These are phyloP conservation scores for Trichosporon inkin DNA, from an alignment of 1,284 basidiomycete genomes.

Conservation along the genomic window DNA sequence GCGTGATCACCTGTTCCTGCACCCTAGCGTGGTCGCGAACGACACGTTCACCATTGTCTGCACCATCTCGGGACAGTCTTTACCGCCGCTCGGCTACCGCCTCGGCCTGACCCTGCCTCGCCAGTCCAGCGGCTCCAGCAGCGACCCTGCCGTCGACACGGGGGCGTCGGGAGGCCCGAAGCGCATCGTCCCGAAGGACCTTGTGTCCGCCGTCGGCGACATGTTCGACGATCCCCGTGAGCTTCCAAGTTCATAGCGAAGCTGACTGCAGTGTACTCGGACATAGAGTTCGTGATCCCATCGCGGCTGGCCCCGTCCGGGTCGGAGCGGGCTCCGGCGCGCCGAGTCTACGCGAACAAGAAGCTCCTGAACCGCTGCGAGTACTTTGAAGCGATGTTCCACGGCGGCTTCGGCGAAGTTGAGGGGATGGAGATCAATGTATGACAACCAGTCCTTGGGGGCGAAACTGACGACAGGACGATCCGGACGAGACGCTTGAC, in stretches of 20 bases:
- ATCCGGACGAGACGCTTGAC: slow-evolving; percentile 34
- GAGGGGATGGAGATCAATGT: slow-evolving; percentile 33
- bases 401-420: slow-evolving; percentile 43
- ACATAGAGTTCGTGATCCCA: slow-evolving; percentile 72
- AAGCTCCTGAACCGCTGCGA: slow-evolving; percentile 66
- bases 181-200: slow-evolving; percentile 42
- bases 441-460: too few species aligned
- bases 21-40: slow-evolving; percentile 55
- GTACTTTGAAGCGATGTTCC: slow-evolving; percentile 60
- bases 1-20: slow-evolving; percentile 68
- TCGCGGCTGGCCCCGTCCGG: slow-evolving; percentile 7
- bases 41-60: slow-evolving; percentile 72
- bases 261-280: slow-evolving; percentile 60
- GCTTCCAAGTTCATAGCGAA: slow-evolving; percentile 11
- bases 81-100: slow-evolving; percentile 55
- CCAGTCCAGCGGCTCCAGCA: slow-evolving; percentile 31
- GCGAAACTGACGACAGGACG: slow-evolving; percentile 26
- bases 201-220: slow-evolving; percentile 60
- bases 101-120: slow-evolving; percentile 36
- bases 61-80: slow-evolving; percentile 66
- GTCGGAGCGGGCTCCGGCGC: slow-evolving; percentile 13
- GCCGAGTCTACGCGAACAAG: slow-evolving; percentile 57
- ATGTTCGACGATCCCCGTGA: slow-evolving; percentile 65
- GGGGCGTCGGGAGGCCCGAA: slow-evolving; percentile 40
- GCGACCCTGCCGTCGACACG: slow-evolving; percentile 43